A percentile compares a stretch with the other conserved stretches of the same genome.
phyloP scores from a whole-genome alignment of 2,329 filamentous ascomycete genomes.

The Xylariaceae sp. region DNA sequence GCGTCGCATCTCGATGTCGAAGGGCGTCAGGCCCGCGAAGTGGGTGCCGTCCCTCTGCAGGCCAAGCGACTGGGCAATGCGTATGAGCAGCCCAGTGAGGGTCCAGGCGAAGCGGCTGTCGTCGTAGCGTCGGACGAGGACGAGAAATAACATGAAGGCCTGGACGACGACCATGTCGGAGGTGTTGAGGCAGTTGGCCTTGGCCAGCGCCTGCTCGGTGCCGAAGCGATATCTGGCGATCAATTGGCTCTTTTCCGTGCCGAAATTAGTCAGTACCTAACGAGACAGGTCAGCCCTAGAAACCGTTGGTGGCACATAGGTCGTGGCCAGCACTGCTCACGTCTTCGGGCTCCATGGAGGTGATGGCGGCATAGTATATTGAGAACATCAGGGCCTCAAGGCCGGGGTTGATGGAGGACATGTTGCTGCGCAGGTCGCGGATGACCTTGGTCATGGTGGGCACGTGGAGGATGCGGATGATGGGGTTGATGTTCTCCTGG shows the following conservation, averaged over 20 bases:
- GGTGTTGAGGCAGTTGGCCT: constrained; percentile 58
- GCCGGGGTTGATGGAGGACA: constrained; percentile 54
- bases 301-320: not conserved
- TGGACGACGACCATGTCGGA: constrained; percentile 60
- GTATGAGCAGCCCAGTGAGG: constrained; percentile 59
- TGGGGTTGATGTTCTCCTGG: constrained; percentile 70
- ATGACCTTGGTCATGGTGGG: constrained; percentile 63
- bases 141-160: constrained; percentile 58
- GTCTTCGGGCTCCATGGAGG: constrained; percentile 59
- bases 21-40: constrained; percentile 53
- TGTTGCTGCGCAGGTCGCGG: constrained; percentile 57
- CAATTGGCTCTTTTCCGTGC: constrained; percentile 44
- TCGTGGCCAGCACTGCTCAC: constrained; percentile 34
- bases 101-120: constrained; percentile 59
- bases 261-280: constrained; percentile 52
- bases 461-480: constrained; percentile 69
- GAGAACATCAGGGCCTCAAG: constrained; percentile 64
- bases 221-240: constrained; percentile 51
- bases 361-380: constrained; percentile 58
- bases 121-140: constrained; percentile 50
- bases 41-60: constrained; percentile 57
- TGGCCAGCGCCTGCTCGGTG: constrained; percentile 58
- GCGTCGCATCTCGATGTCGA: constrained; percentile 61
- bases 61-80: constrained; percentile 53
- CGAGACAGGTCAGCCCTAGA: constrained; percentile 14